Base-by-base conservation (phyloP, 208 protist species). In the Acanthamoeba triangularis region DNA sequence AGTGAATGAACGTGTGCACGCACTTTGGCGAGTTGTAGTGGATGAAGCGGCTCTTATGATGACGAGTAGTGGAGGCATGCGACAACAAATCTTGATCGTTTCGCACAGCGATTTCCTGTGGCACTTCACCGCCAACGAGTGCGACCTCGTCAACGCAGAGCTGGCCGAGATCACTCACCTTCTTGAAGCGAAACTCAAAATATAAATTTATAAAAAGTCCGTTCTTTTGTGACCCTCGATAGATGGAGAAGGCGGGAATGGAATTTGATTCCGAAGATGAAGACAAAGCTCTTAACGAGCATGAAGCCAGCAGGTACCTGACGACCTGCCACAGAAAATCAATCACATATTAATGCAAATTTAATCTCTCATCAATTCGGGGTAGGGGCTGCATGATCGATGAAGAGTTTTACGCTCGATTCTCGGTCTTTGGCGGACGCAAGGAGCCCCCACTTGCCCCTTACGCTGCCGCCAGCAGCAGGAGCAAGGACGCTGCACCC, bases 361-460 rank as follows among this genome's bases (percentile, higher is more conserved):
- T 33, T 33, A 35, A n/a, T 28, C 20, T 69, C 23, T 8, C n/a
- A n/a, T 33, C 8, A 69, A 35, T 28, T 69, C 20, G 67, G 67
- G 18, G 14, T n/a, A 5, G 30, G 7, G 35, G 0, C 6, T 80
- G 72, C 41, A 3, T 49, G 30, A 49, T 80, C 0, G 72, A 80
- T 49, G 72, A 80, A n/a, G 37, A 41, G 0, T 80, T 80, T 35
- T 80, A 80, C 35, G 37, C 33, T 11, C 33, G 23, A 10, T 33
- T 49, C 16, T 80, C 72, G 18, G 72, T 49, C 35, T 80, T 80
- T 80, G 72, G 72, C 30, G 72, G 72, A 25, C 72, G 67, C 28
- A 76, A 76, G 35, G 67, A 35, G 30, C 25, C 30, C n/a, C 1
- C 35, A 30, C 0, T 23, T 1, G 49, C 49, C 14, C 49, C 49